Evolutionary conservation across 2,329 filamentous ascomycete species (phyloP), one percentile per base, ranked within the genome.

Genomic region (Penicillium sp.): DNA sequence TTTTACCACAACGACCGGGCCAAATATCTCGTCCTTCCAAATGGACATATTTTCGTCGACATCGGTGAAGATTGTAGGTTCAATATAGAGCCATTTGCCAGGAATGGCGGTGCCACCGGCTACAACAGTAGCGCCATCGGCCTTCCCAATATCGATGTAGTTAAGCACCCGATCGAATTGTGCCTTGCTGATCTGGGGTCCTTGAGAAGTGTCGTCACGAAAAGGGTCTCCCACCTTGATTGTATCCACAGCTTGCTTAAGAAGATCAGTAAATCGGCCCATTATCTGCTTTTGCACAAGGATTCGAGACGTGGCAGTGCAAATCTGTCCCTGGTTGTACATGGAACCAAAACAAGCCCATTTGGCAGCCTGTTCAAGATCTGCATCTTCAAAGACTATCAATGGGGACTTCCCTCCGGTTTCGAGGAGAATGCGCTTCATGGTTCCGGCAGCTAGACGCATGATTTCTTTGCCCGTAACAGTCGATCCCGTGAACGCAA

Each of bases 111-210:
- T 83, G 60, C 84, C 84, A 58, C 84, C 84, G 28, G 75, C 80
- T 64, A 83, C 79, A 50, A 92, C 66, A 31, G 71, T 85, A 45
- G 83, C 83, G 59, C 83, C 83, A 13, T 75, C 77, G 56, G 80
- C 73, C 72, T 85, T 84, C 52, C 83, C 84, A 52, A 79, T 75
- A 66, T 91, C 72, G 63, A 87, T 86, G 72, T 83, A 84, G 60
- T 72, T 77, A 87, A 92, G 91, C 74, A 93, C 89, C 59, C 88
- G 84, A 75, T 93, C 88, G 64, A 86, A 92, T 73, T 95, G 89
- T 36, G 89, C 73, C 72, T 92, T 79, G 57, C 84, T 88, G 63
- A 93, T 85, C 73, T 92, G 88, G 18, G 89, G 89, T 36, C 89
- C 89, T 72, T 92, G 88, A 86, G 91, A 92, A 54, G 87, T 92